Evolutionary conservation across 768 basidiomycete genomes (phyloP), one percentile per base, ranked within the genome.

Genomic region (Lactarius quietus): DNA sequence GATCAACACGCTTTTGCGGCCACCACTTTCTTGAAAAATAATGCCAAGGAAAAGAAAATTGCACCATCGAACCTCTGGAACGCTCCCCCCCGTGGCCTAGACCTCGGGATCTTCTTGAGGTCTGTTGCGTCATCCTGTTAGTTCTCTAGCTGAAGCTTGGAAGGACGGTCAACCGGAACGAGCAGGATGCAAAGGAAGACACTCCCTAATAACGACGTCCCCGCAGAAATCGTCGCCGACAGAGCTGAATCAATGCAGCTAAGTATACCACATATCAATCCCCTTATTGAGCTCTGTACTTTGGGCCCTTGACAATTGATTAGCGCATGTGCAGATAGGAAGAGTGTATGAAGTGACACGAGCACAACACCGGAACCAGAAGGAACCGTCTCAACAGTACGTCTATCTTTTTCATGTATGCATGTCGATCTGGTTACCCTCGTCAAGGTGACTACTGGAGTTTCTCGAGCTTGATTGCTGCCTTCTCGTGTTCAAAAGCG

Each of bases 51-150:
- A 28, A n/a, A 10, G 26, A 31, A 53, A n/a, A n/a, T n/a, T n/a
- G n/a, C 15, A 17, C 51, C 20, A 31, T 53, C 26, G 36, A 51
- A 4, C 53, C 51, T 38, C 33, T 31, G 60, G 60, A 6, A 53
- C 39, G 51, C 29, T 53, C 23, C 1, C 39, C 18, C 31, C 60
- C 6, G 28, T 61, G 17, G n/a, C 20, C 20, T n/a, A 39, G 38
- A 53, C 45, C 14, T 60, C 45, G 3, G 48, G 51, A 10, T 52
- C 41, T 60, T 38, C 59, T 10, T 26, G 60, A 53, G 36, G 60
- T 61, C 36, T 53, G 60, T 20, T 10, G 26, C 1, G 3, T n/a
- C 26, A n/a, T n/a, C n/a, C n/a, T n/a, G n/a, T n/a, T n/a, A 36
- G 14, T 33, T 28, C 39, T 8, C 23, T 45, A 41, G 9, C 26